Conservation (phyloP, 1,284 basidiomycete genomes). For the Apiotrichum montevideense region DNA sequence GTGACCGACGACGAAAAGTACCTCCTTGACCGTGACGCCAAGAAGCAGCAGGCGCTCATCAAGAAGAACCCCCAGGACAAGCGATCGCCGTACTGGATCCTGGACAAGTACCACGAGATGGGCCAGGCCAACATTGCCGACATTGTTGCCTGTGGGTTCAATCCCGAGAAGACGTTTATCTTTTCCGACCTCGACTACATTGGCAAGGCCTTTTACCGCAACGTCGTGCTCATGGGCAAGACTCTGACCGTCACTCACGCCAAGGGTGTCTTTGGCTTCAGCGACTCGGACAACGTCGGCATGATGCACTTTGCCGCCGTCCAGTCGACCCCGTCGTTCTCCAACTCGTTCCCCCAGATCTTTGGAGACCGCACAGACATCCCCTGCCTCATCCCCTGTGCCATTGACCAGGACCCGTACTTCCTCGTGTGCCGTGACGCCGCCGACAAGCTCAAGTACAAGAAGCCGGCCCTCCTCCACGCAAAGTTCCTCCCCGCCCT, state of each 20-base stretch:
- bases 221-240: slow-evolving; percentile 86
- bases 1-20: slow-evolving; percentile 99
- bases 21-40: slow-evolving; percentile 80
- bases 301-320: slow-evolving; percentile 98
- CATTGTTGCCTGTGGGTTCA: slow-evolving; percentile 78
- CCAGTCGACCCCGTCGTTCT: slow-evolving; percentile 94
- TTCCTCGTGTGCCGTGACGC: slow-evolving; percentile 97
- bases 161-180: slow-evolving; percentile 91
- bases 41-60: slow-evolving; percentile 43
- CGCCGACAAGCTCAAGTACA: slow-evolving; percentile 88
- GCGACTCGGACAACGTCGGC: slow-evolving; percentile 96
- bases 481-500: slow-evolving; percentile 98
- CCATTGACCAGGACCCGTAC: slow-evolving; percentile 80
- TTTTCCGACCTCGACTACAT: slow-evolving; percentile 89
- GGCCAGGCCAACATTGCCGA: slow-evolving; percentile 83
- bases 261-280: slow-evolving; percentile 94
- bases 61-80: slow-evolving; percentile 44
- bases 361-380: slow-evolving; percentile 79
- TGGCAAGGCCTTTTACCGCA: slow-evolving; percentile 78
- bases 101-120: slow-evolving; percentile 82
- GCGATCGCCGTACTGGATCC: slow-evolving; percentile 56
- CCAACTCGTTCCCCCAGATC: slow-evolving; percentile 97
- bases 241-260: slow-evolving; percentile 90
- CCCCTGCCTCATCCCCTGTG: slow-evolving; percentile 92
- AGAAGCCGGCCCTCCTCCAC: slow-evolving; percentile 87